Percentiles rank a stretch among this genome's conserved stretches.
phyloP scores from a whole-genome alignment of 805 yeast species.

The Hanseniaspora hatyaiensis region DNA sequence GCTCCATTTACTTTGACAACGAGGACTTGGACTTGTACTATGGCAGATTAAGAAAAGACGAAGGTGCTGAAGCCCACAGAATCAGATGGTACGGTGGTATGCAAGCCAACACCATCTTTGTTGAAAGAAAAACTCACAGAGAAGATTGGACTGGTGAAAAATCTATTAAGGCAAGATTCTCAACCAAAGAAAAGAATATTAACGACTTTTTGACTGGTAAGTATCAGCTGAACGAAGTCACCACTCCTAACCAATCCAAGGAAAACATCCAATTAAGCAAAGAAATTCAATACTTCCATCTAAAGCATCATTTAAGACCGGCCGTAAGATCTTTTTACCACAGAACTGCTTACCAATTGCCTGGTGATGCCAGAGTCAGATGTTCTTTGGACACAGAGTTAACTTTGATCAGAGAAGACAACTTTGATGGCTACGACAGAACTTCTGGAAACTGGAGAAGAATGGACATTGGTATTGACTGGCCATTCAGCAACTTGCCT shows the following conservation, averaged over 20 bases:
- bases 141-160: conserved; percentile 99
- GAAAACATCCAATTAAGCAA: conserved; percentile 69
- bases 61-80: conserved; percentile 98
- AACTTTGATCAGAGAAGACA: conserved; percentile 95
- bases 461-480: conserved; percentile 95
- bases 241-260: conserved; percentile 44
- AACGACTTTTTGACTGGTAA: conserved; percentile 75
- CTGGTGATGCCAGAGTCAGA: conserved; percentile 98
- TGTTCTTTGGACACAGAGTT: conserved; percentile 94
- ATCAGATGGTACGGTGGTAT: conserved; percentile 99
- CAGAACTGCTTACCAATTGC: conserved; percentile 97
- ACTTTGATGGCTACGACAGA: conserved; percentile 85
- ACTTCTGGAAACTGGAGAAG: conserved; percentile 94
- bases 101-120: conserved; percentile 82
- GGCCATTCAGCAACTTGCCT: conserved; percentile 79
- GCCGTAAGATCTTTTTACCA: conserved; percentile 92
- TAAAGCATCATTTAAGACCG: conserved; percentile 78
- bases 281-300: conserved; percentile 82
- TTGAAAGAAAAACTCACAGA: conserved; percentile 94
- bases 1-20: conserved; percentile 92
- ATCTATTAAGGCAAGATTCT: conserved; percentile 95
- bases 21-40: conserved; percentile 78
- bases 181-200: conserved; percentile 80
- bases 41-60: conserved; percentile 89
- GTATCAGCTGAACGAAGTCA: conserved; percentile 64